Conservation (phyloP, 1,139 yeast genomes). For the Pichia sp. region DNA sequence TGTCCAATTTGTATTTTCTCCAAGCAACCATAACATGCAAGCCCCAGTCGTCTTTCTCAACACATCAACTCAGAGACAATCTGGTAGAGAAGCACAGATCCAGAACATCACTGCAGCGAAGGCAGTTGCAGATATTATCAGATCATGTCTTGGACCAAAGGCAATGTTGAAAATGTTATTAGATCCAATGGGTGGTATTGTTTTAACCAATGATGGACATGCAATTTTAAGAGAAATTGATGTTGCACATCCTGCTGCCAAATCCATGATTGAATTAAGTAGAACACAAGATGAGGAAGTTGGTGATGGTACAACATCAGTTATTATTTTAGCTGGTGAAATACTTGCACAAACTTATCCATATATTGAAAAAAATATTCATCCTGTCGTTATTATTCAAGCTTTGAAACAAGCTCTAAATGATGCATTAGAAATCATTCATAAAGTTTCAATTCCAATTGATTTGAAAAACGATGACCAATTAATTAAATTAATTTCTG, state of each 20-base stretch:
- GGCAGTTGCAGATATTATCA: constrained; percentile 93
- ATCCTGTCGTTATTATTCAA: constrained; percentile 92
- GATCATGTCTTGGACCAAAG: constrained; percentile 98
- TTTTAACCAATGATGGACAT: constrained; percentile 95
- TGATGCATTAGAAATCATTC: constrained; percentile 86
- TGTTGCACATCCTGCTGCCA: constrained; percentile 97
- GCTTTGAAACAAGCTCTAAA: constrained; percentile 87
- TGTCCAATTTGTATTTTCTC: no score
- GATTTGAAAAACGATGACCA: constrained; percentile 80
- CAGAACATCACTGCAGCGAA: constrained; percentile 98
- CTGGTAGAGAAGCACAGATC: constrained; percentile 95
- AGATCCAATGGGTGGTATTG: constrained; percentile 99
- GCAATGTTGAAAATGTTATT: constrained; percentile 97
- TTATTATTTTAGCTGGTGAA: constrained; percentile 92
- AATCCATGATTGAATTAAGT: constrained; percentile 93
- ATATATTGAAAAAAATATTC: constrained; percentile 87
- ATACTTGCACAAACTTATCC: constrained; percentile 93
- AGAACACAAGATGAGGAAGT: constrained; percentile 99
- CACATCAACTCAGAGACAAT: constrained; percentile 87
- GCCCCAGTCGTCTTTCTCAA: constrained; percentile 74
- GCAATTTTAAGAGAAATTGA: constrained; percentile 86
- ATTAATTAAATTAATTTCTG: constrained; percentile 78
- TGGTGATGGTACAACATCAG: constrained; percentile 98
- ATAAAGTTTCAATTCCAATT: constrained; percentile 76
- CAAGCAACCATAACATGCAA: constrained; percentile 36